Evolutionary conservation across 2,329 filamentous ascomycete species (phyloP).

Genomic region (Diaporthe citriasiana): DNA sequence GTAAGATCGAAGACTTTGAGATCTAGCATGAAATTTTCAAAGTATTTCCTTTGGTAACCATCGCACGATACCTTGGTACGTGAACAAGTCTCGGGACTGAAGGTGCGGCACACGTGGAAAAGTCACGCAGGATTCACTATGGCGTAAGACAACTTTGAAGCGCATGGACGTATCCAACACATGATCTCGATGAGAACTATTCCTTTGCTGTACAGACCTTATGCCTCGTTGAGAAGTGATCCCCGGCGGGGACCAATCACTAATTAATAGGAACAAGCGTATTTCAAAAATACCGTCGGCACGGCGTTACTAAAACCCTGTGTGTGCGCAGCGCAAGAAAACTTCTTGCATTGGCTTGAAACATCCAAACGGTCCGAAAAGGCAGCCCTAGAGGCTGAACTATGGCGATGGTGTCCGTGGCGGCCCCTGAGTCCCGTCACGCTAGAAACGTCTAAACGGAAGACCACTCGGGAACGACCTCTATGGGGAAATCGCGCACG

Average conservation of each 20-base stretch:
- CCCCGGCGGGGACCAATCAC: not conserved
- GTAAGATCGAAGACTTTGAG: not conserved
- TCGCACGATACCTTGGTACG: not conserved
- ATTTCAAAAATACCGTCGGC: slow-evolving; percentile 1
- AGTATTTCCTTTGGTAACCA: too few relatives aligned
- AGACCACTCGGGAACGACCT: slow-evolving; percentile 13
- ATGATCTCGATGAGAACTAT: not conserved
- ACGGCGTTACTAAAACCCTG: not conserved
- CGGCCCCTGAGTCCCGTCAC: slow-evolving; percentile 1
- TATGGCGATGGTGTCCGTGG: slow-evolving; percentile 8
- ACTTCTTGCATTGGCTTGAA: not conserved
- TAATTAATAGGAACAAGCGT: not conserved
- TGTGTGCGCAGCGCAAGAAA: not conserved
- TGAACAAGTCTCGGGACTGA: not conserved
- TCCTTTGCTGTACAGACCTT: not conserved
- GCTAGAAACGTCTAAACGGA: not conserved
- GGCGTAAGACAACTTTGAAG: not conserved
- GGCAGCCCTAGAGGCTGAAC: not conserved
- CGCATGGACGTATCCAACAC: not conserved
- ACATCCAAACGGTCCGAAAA: slow-evolving; percentile 4
- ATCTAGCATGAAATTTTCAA: too few relatives aligned
- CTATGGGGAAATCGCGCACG: slow-evolving; percentile 1
- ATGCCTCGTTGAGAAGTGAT: not conserved
- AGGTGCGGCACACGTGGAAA: not conserved
- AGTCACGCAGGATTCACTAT: not conserved